Base-by-base conservation (phyloP, 2,329 filamentous ascomycete genomes). In the Neofusicoccum cordaticola region DNA sequence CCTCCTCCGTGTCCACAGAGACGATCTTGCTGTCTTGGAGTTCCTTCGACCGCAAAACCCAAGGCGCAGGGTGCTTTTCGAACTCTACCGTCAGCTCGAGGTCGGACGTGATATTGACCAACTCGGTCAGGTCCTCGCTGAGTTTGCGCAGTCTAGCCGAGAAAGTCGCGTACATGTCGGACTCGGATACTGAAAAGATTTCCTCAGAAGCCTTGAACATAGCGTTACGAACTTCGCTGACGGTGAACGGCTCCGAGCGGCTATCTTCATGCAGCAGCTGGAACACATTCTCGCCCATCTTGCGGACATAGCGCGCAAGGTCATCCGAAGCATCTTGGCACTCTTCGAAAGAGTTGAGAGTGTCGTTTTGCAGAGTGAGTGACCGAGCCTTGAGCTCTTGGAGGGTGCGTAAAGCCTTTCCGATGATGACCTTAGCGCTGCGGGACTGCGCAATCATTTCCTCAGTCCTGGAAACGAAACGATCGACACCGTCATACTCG, bases 1-100 rank as follows among this genome's bases (percentile, higher is more conserved):
- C 91, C 72, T 94, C 91, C 73, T 97, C 92, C 0, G 90, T 88
- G 72, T 97, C 92, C 44, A 93, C 84, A 0, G 92, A 89, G 41
- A 92, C 86, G 22, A 87, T 88, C 80, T 95, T 94, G 69, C 90
- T 89, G n/a, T 87, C 87, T 76, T 90, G 92, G 62, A 98, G 84
- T 71, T 95, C 90, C 70, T 90, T 87, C 2, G 92, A 89, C 62
- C 93, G 89, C 37, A 92, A 83, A 62, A 90, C 84, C 95, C 95
- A 99, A 2, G 95, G 95, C 3, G 90, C 86, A 0, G 86, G 83
- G 22, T 83, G 85, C 67, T 87, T 85, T 68, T 96, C 92, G 71
- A 98, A 82, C 64, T 83, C 81, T 9, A 77, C 69, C 19, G 77
- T 81, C 65, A 80, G 79, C 65, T 77, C 75, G 7, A 83, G 71